Conservation (phyloP, 2,329 filamentous ascomycete genomes). For the Diaporthe sp. region DNA sequence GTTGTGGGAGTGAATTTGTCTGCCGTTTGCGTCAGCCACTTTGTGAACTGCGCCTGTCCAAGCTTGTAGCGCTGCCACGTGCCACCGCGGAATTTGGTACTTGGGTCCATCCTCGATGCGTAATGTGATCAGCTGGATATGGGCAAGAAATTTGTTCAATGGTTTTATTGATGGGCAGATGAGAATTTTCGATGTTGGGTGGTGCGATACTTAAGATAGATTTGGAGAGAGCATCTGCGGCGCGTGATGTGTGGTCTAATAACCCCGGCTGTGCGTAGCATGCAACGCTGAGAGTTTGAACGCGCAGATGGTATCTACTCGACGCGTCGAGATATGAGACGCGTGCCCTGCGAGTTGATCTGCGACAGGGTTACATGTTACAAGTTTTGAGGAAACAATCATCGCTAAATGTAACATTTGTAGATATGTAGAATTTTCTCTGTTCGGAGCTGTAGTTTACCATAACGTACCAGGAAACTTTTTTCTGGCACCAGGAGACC, state of each 20-base stretch:
- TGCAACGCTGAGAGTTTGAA: background rate
- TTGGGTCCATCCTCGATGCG: background rate
- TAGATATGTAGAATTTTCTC: background rate
- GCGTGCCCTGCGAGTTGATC: background rate
- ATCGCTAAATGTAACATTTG: background rate
- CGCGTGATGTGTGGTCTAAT: background rate
- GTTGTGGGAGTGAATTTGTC: background rate
- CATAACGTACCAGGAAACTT: background rate
- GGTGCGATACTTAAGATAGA: no score
- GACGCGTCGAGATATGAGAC: background rate
- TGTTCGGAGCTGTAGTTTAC: background rate
- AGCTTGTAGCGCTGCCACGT: background rate
- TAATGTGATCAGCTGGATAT: background rate
- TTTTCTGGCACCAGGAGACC: no score
- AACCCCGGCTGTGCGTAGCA: background rate
- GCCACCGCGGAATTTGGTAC: background rate
- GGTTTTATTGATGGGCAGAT: background rate
- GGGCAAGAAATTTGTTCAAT: background rate
- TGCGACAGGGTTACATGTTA: background rate
- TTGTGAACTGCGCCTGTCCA: background rate
- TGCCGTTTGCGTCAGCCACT: background rate
- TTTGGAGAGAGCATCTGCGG: background rate
- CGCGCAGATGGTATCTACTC: background rate
- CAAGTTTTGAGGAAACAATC: no score
- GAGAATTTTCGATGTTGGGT: no score